A percentile compares a stretch with the other conserved stretches of the same genome.
phyloP scores from a whole-genome alignment of 2,329 filamentous ascomycete genomes.

The Massarina eburnea region DNA sequence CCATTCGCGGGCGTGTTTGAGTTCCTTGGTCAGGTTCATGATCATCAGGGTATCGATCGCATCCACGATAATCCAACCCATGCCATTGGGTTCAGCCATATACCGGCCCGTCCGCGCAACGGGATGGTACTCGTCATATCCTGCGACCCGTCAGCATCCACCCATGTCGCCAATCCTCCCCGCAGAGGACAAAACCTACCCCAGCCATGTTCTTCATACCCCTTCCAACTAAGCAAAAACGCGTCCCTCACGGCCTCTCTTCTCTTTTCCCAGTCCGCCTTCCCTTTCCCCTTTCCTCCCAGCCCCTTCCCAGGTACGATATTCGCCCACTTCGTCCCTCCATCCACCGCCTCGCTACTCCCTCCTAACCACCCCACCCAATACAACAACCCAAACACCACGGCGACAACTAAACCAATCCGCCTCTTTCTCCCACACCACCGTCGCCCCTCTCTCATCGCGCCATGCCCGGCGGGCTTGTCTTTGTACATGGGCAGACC shows the following conservation, averaged over 20 bases:
- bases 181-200: slow-evolving; percentile 59
- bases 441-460: slow-evolving; percentile 57
- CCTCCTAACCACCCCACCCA: slow-evolving; percentile 59
- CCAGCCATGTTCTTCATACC: slow-evolving; percentile 92
- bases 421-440: slow-evolving; percentile 67
- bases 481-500: slow-evolving; percentile 96
- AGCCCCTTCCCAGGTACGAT: slow-evolving; percentile 24
- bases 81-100: slow-evolving; percentile 78
- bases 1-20: slow-evolving; percentile 87
- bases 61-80: slow-evolving; percentile 99
- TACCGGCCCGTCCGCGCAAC: slow-evolving; percentile 75
- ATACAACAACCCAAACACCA: slow-evolving; percentile 65
- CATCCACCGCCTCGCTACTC: slow-evolving; percentile 41
- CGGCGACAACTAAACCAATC: slow-evolving; percentile 54
- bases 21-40: slow-evolving; percentile 90
- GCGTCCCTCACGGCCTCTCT: slow-evolving; percentile 83
- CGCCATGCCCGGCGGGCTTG: slow-evolving; percentile 79
- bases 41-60: slow-evolving; percentile 94
- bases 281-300: slow-evolving; percentile 21
- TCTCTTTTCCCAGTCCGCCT: slow-evolving; percentile 71
- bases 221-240: slow-evolving; percentile 89
- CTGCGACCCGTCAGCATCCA: slow-evolving; percentile 15
- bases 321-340: slow-evolving; percentile 28
- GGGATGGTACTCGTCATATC: slow-evolving; percentile 85
- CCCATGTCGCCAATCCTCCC: slow-evolving; percentile 16